Conservation (phyloP, 108 stramenopile species). For the Skeletonema tropicum region DNA sequence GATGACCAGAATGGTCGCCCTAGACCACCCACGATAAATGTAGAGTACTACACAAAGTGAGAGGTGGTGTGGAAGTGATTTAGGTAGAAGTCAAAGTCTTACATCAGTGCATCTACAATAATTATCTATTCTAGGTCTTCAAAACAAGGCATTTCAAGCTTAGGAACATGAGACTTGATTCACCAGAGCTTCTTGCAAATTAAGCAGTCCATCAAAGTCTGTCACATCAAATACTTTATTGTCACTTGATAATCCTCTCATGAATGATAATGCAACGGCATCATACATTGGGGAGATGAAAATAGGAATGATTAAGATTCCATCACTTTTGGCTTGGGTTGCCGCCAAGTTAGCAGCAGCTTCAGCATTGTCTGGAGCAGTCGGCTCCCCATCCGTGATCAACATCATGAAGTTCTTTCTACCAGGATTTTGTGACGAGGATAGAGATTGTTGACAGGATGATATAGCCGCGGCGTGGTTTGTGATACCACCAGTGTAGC, state of each 20-base stretch:
- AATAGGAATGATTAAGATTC: conserved; percentile 35
- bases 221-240: conserved; percentile 43
- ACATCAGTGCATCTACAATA: neutral
- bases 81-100: neutral
- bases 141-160: neutral
- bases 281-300: conserved; percentile 20
- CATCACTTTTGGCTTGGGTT: conserved; percentile 17
- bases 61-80: neutral
- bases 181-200: conserved; percentile 31
- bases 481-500: too few relatives aligned
- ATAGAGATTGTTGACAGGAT: conserved; percentile 27
- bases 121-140: neutral
- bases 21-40: neutral
- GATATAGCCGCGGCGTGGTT: conserved; percentile 39
- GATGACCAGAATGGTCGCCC: neutral
- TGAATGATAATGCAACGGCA: conserved; percentile 16
- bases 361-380: conserved; percentile 27
- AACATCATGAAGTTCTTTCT: conserved; percentile 36
- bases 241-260: conserved; percentile 26
- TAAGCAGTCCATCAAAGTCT: conserved; percentile 29
- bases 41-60: neutral
- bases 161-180: conserved; percentile 46
- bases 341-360: conserved; percentile 21
- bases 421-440: conserved; percentile 6
- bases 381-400: conserved; percentile 39